Evolutionary conservation across 2,329 filamentous ascomycete species (phyloP).

Genomic region (Pseudogymnoascus sp.): DNA sequence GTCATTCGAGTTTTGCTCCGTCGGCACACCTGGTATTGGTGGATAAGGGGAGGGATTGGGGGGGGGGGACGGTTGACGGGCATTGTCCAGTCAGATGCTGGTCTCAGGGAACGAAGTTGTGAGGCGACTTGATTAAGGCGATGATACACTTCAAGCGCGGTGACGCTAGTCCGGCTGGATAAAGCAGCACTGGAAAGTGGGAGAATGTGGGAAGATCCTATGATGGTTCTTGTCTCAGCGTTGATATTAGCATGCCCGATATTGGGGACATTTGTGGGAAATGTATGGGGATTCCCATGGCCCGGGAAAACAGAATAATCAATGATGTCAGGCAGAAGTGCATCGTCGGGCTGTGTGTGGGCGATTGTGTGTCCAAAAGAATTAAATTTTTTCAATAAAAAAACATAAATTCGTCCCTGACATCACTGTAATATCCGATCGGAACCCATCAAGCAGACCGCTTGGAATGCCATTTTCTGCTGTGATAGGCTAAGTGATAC

Average conservation of each 20-base stretch:
- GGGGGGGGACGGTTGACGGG: conserved; percentile 6
- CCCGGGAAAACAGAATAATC: neutral
- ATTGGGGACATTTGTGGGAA: conserved; percentile 3
- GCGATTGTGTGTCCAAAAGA: conserved; percentile 28
- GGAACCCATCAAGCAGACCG: neutral
- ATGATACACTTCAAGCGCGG: conserved; percentile 32
- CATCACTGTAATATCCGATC: neutral
- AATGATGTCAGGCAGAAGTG: conserved; percentile 39
- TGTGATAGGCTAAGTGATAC: neutral
- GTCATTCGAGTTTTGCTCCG: conserved; percentile 24
- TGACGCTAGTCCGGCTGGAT: conserved; percentile 29
- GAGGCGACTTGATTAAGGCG: conserved; percentile 21
- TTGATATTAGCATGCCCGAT: conserved; percentile 19
- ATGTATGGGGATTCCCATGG: conserved; percentile 8
- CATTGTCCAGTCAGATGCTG: conserved; percentile 9
- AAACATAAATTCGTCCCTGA: neutral
- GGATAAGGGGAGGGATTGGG: conserved; percentile 15
- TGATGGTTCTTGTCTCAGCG: conserved; percentile 6
- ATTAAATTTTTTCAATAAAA: conserved; percentile 9
- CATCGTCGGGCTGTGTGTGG: conserved; percentile 34
- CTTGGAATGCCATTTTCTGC: neutral
- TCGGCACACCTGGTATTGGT: conserved; percentile 23
- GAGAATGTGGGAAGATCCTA: conserved; percentile 11
- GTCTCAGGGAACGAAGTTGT: conserved; percentile 12
- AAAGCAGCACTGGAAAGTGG: conserved; percentile 19